Conservation (phyloP, 225 moss, liverwort and hornwort genomes). For the Takakia lepidozioides region DNA sequence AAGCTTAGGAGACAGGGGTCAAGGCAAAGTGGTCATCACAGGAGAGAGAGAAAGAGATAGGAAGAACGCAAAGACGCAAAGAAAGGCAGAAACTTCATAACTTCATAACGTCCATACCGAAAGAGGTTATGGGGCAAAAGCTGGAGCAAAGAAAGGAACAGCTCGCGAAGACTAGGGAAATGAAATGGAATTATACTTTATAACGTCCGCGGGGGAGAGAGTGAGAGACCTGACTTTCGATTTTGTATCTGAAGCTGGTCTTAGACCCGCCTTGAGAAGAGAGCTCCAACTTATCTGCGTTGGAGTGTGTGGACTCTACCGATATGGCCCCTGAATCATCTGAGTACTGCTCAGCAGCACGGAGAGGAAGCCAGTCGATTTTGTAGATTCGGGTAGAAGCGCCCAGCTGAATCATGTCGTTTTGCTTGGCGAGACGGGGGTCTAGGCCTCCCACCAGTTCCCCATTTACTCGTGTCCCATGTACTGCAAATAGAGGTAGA, state of each 20-base stretch:
- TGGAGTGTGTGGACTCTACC: slow-evolving; percentile 11
- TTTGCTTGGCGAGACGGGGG: slow-evolving; percentile 23
- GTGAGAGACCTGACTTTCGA: slow-evolving; percentile 14
- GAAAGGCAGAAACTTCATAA: no score
- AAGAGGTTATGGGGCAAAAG: no score
- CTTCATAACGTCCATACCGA: no score
- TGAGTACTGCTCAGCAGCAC: slow-evolving; percentile 8
- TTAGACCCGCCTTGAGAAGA: slow-evolving; percentile 17
- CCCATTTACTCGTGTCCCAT: slow-evolving; percentile 70
- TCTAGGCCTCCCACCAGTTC: slow-evolving; percentile 27
- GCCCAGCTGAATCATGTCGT: slow-evolving; percentile 49
- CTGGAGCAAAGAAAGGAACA: no score
- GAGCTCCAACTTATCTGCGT: slow-evolving; percentile 2
- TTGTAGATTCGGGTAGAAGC: slow-evolving; percentile 58
- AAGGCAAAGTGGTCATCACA: no score
- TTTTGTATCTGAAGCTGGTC: slow-evolving; percentile 12
- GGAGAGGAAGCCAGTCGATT: slow-evolving; percentile 46
- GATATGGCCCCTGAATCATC: slow-evolving; percentile 9
- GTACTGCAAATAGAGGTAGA: slow-evolving; percentile 22
- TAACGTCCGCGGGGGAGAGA: no score
- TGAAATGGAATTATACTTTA: no score
- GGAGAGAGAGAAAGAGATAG: no score
- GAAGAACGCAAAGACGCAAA: no score
- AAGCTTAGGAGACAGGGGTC: no score
- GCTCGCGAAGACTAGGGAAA: no score